Base-by-base conservation (phyloP, 345 rosid species). In the Eucalyptus curtisii region DNA sequence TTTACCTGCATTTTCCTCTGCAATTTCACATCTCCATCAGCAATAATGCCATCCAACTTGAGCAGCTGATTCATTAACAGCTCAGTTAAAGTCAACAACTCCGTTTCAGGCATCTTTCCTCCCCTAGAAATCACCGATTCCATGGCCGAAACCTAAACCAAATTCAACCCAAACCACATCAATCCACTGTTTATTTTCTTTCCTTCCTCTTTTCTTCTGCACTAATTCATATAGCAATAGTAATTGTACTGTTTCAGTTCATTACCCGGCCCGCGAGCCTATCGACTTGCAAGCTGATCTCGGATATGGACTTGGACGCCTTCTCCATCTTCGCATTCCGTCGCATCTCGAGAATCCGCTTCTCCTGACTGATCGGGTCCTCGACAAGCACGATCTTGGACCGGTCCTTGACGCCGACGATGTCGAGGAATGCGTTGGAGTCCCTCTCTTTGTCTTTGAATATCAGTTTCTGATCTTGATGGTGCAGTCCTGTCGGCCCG, bases 1-100 rank as follows among this genome's bases (percentile, higher is more conserved):
- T 81, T 55, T 93, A 97, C 99, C 98, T 98, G 99, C 97, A 95
- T 92, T 92, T 98, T 98, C 92, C 99, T 96, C 89, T 98, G 99
- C 90, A 97, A 89, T 93, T 97, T 98, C 14, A 92, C 98, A 93
- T 98, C 99, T 49, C 99, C 99, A 89, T 96, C 99, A 19, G 89
- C 98, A 88, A 91, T 91, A 91, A 98, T 97, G 59, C 95, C 98
- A 91, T 98, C 99, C 85, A 98, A 87, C 90, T 95, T 98, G 25
- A 97, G 94, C 93, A 98, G 90, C 88, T 98, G 98, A 89, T 96
- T 98, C 99, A 98, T 98, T 95, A 98, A 91, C 93, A 94, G 85
- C 90, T 98, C 99, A 13, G 93, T 94, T 85, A 94, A 91, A 88
- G 92, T 92, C 86, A 95, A 91, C 90, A 98, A 91, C 82, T 93